Base-by-base conservation (phyloP, 768 basidiomycete species). In the Hericium alpestre region DNA sequence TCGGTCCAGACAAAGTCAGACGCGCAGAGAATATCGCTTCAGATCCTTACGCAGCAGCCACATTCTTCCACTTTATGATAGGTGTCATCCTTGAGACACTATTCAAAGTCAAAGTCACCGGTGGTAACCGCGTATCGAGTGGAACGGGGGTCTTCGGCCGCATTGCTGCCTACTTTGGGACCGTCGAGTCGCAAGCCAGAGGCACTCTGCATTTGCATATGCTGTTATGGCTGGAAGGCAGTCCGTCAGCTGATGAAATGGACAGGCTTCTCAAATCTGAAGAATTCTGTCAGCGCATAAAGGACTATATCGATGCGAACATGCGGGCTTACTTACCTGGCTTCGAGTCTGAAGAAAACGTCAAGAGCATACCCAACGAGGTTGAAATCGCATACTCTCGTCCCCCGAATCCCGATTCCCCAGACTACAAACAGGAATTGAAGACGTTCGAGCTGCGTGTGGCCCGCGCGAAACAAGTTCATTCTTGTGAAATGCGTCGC, bases 121-220 rank as follows among this genome's bases (percentile, higher is more conserved):
- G 25, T 3, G 40, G 40, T 41, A 4, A 10, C 3, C n/a, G 13
- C 2, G 40, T 41, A 2, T 2, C 3, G 2, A 10, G 40, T 13
- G 68, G 72, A 0, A 67, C 51, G n/a, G 78, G 78, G 0, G 61
- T 76, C 0, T 60, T 73, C 3, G 73, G 74, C 0, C 4, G 51
- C 0, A 64, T 73, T 1, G 40, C 48, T 16, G 74, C 69, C 0
- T 75, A 73, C 56, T 67, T 72, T 56, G 74, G 72, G 0, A 60
- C 65, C 0, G 71, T 75, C 0, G 75, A 79, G 58, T 65, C 71
- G 0, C 78, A 79, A 61, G 74, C 72, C 0, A 60, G 72, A 1
- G 76, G 76, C 0, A 72, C 68, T 0, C 64, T 79, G 2, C 77
- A 76, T 59, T 54, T 72, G 0, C 75, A 76, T 57, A 64, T 74